These are phyloP conservation scores for Elsinoe australis DNA, from an alignment of 2,329 filamentous ascomycete species.

Conservation along the genomic window DNA sequence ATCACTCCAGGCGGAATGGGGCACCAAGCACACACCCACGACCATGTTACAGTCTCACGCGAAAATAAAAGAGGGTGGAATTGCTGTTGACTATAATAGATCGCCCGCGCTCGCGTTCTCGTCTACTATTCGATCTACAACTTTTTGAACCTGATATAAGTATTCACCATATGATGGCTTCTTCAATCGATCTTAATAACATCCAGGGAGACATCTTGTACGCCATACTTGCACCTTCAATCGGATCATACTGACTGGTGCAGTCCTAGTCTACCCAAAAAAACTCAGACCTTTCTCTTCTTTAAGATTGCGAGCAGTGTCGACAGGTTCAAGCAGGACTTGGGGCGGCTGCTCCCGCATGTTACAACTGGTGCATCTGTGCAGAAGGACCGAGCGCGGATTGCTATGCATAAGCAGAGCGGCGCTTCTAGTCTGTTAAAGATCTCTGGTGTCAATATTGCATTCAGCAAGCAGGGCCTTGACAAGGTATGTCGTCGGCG, in stretches of 20 bases:
- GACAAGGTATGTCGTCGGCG: conserved; percentile 22
- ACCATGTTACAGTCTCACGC: no score
- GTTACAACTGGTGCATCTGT: conserved; percentile 23
- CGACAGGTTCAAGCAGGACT: conserved; percentile 21
- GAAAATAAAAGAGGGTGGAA: no score
- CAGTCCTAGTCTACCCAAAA: conserved; percentile 24
- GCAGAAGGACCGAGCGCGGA: conserved; percentile 21
- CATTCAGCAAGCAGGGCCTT: conserved; percentile 25
- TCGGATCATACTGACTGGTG: not conserved
- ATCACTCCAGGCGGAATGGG: no score
- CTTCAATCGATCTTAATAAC: conserved; percentile 20
- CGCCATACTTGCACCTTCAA: not conserved
- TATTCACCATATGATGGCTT: conserved; percentile 15
- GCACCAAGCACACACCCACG: no score
- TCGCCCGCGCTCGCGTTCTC: no score
- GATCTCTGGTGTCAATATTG: conserved; percentile 24
- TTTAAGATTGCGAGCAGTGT: conserved; percentile 23
- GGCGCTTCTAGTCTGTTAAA: conserved; percentile 19
- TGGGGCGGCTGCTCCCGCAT: conserved; percentile 22
- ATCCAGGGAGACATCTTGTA: conserved; percentile 28
- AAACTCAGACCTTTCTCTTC: conserved; percentile 26
- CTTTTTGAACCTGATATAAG: no score
- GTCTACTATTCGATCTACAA: no score
- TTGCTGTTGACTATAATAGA: no score
- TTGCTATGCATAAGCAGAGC: conserved; percentile 21